Evolutionary conservation across 352 stramenopile species (phyloP).

Genomic region (Nothophytophthora sp.): DNA sequence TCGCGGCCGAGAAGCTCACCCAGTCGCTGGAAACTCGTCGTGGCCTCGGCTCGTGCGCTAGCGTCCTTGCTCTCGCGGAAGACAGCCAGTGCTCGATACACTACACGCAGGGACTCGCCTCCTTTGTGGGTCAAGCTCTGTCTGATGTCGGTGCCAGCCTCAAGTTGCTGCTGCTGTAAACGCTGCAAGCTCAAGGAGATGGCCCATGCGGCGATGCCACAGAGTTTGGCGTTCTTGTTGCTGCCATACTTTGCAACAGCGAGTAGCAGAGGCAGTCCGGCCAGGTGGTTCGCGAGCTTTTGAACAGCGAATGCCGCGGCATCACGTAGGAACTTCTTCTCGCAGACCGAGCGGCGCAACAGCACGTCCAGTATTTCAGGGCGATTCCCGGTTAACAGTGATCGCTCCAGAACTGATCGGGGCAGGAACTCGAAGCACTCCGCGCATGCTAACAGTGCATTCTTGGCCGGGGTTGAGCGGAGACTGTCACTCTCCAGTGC

Average conservation of each 20-base stretch:
- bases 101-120: constrained; percentile 9
- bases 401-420: constrained; percentile 11
- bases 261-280: constrained; percentile 41
- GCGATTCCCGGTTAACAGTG: constrained; percentile 19
- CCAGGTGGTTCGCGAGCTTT: constrained; percentile 40
- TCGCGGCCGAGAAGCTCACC: constrained; percentile 35
- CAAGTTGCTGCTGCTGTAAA: constrained; percentile 12
- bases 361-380: constrained; percentile 50
- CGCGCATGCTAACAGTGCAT: constrained; percentile 55
- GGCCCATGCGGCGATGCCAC: constrained; percentile 42
- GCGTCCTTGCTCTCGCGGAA: constrained; percentile 57
- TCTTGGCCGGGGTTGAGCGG: constrained; percentile 70
- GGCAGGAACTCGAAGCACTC: constrained; percentile 62
- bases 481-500: constrained; percentile 57
- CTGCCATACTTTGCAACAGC: constrained; percentile 38
- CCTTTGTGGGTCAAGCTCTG: constrained; percentile 2
- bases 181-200: constrained; percentile 35
- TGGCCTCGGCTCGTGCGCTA: constrained; percentile 38
- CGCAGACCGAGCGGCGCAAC: constrained; percentile 62
- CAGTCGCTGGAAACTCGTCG: constrained; percentile 42
- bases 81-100: constrained; percentile 41
- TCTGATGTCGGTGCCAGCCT: constrained; percentile 3
- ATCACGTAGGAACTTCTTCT: constrained; percentile 78
- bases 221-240: constrained; percentile 68
- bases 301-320: constrained; percentile 39